phyloP scores from a whole-genome alignment of 2,329 filamentous ascomycete species.

The Fonsecaea monophora region DNA sequence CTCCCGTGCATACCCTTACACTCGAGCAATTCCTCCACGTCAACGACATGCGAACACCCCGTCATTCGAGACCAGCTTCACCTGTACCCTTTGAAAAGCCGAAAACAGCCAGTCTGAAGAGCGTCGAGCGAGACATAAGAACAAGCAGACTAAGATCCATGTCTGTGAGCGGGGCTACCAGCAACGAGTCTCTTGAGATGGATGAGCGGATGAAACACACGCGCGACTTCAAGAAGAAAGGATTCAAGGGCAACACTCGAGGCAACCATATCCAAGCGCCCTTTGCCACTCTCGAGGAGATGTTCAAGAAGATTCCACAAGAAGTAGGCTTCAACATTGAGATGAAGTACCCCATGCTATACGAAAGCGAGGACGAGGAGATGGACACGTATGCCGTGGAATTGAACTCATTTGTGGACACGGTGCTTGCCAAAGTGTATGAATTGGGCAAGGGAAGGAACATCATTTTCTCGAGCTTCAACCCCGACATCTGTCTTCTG shows the following conservation, averaged over 20 bases:
- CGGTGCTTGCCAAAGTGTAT: constrained; percentile 87
- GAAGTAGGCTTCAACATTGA: constrained; percentile 96
- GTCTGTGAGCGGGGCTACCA: constrained; percentile 63
- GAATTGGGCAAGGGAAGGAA: constrained; percentile 82
- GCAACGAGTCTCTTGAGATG: constrained; percentile 56
- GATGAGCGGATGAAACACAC: constrained; percentile 97
- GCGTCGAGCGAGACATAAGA: constrained; percentile 33
- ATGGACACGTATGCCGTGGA: constrained; percentile 98
- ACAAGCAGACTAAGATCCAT: constrained; percentile 60
- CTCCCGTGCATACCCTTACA: constrained; percentile 92
- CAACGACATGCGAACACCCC: constrained; percentile 62
- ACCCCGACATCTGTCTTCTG: constrained; percentile 93
- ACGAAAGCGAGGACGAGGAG: constrained; percentile 91
- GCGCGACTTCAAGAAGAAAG: constrained; percentile 89
- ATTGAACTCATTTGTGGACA: constrained; percentile 95
- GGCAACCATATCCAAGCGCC: constrained; percentile 95
- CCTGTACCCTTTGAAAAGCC: constrained; percentile 44
- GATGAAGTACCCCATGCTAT: constrained; percentile 98
- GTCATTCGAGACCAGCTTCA: constrained; percentile 56
- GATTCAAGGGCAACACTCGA: constrained; percentile 93
- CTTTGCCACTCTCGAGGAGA: constrained; percentile 92
- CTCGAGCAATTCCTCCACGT: constrained; percentile 95
- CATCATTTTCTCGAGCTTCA: constrained; percentile 96
- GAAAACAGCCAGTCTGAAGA: constrained; percentile 38
- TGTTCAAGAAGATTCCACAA: constrained; percentile 83